A percentile compares a stretch with the other conserved stretches of the same genome.
phyloP scores from a whole-genome alignment of 108 stramenopile genomes.

The Seminavis robusta region DNA sequence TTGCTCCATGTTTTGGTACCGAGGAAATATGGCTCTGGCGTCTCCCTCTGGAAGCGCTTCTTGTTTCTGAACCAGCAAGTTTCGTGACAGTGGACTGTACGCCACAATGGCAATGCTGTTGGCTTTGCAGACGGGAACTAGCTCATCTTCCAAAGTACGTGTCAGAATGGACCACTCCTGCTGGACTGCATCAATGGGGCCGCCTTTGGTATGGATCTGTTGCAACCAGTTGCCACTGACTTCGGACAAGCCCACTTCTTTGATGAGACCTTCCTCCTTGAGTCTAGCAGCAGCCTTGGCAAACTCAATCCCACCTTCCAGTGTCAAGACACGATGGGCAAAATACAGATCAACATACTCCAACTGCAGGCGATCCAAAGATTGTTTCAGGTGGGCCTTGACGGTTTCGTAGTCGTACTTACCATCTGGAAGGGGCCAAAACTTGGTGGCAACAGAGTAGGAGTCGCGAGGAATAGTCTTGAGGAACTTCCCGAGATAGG shows the following conservation, averaged over 20 bases:
- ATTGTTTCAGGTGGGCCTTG: constrained; percentile 5
- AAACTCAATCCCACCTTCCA: constrained; percentile 10
- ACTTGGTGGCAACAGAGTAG: constrained; percentile 19
- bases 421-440: neutral
- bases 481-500: constrained; percentile 14
- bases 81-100: constrained; percentile 29
- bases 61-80: constrained; percentile 19
- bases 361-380: constrained; percentile 20
- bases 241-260: constrained; percentile 33
- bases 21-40: constrained; percentile 13
- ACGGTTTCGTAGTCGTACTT: constrained; percentile 15
- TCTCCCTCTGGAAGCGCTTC: constrained; percentile 11
- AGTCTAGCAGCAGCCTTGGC: constrained; percentile 7
- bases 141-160: constrained; percentile 25
- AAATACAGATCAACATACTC: constrained; percentile 37
- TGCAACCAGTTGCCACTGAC: constrained; percentile 15
- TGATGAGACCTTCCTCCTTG: constrained; percentile 34
- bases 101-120: constrained; percentile 33
- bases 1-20: constrained; percentile 21
- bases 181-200: constrained; percentile 32
- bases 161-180: constrained; percentile 34
- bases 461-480: constrained; percentile 18
- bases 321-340: constrained; percentile 16
- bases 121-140: constrained; percentile 33
- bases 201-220: constrained; percentile 9